Evolutionary conservation across 2,329 filamentous ascomycete genomes (phyloP).

Genomic region (Epichloe festucae): DNA sequence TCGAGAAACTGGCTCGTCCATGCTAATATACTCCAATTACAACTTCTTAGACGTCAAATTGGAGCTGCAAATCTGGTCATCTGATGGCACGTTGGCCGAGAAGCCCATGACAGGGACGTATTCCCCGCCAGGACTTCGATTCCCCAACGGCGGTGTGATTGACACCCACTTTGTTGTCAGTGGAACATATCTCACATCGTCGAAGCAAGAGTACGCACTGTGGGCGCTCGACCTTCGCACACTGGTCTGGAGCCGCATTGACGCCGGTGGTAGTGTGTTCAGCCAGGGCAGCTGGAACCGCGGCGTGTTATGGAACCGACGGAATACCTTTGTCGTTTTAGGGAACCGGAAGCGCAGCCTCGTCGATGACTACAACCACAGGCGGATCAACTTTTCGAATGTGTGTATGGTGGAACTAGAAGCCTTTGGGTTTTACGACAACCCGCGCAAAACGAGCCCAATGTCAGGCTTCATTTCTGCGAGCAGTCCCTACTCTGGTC

Average conservation of each 20-base stretch:
- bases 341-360: conserved; percentile 87
- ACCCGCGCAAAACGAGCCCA: conserved; percentile 66
- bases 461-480: conserved; percentile 76
- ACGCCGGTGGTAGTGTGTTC: conserved; percentile 87
- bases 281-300: conserved; percentile 97
- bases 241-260: conserved; percentile 88
- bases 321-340: conserved; percentile 91
- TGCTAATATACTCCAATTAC: conserved; percentile 98
- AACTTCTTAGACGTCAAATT: conserved; percentile 97
- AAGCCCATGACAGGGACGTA: conserved; percentile 78
- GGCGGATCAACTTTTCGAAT: conserved; percentile 93
- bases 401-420: conserved; percentile 95
- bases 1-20: conserved; percentile 50
- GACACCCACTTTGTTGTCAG: conserved; percentile 96
- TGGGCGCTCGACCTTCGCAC: conserved; percentile 88
- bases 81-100: conserved; percentile 74
- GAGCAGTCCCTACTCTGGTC: conserved; percentile 54
- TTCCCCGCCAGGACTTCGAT: conserved; percentile 82
- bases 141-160: conserved; percentile 90
- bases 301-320: conserved; percentile 80
- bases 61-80: conserved; percentile 75
- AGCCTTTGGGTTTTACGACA: conserved; percentile 94
- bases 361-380: conserved; percentile 96
- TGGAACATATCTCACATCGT: conserved; percentile 92
- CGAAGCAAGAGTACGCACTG: conserved; percentile 93